phyloP scores from a whole-genome alignment of 129 eudicot genomes.

The Artemisia tridentata region DNA sequence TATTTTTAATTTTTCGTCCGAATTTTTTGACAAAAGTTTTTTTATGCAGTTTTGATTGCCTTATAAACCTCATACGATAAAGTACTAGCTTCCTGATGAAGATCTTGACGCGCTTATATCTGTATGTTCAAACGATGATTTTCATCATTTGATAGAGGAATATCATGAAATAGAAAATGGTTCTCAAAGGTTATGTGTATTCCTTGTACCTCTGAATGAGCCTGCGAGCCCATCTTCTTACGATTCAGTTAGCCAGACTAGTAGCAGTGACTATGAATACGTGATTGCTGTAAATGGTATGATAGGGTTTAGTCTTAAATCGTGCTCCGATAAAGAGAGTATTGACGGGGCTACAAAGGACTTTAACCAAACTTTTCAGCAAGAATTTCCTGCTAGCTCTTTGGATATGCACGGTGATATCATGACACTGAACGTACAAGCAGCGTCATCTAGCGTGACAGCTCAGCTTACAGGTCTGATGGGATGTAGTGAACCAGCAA shows the following conservation, averaged over 20 bases:
- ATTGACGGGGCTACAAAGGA: too few species aligned
- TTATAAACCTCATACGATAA: slow-evolving; percentile 58
- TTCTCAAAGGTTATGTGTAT: slow-evolving; percentile 52
- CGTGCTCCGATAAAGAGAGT: too few species aligned
- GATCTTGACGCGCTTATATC: slow-evolving; percentile 71
- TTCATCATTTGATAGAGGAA: slow-evolving; percentile 66
- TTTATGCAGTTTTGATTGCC: too few species aligned
- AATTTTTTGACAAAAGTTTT: too few species aligned
- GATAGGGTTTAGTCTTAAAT: too few species aligned
- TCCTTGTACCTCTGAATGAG: slow-evolving; percentile 48
- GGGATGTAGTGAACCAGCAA: slow-evolving; percentile 15
- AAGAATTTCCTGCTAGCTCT: too few species aligned
- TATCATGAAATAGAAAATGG: slow-evolving; percentile 47
- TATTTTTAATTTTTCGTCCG: too few species aligned
- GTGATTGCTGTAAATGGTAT: slow-evolving; percentile 52
- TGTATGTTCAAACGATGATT: slow-evolving; percentile 63
- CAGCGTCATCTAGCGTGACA: too few species aligned
- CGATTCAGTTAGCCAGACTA: slow-evolving; percentile 34
- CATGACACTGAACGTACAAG: too few species aligned
- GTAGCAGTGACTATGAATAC: slow-evolving; percentile 42
- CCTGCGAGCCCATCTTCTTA: slow-evolving; percentile 36
- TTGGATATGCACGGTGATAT: too few species aligned
- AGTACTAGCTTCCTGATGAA: slow-evolving; percentile 62
- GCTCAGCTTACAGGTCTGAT: too few species aligned
- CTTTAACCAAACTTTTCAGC: too few species aligned